Evolutionary conservation across 352 stramenopile species (phyloP).

Genomic region (Phytophthora pistaciae): DNA sequence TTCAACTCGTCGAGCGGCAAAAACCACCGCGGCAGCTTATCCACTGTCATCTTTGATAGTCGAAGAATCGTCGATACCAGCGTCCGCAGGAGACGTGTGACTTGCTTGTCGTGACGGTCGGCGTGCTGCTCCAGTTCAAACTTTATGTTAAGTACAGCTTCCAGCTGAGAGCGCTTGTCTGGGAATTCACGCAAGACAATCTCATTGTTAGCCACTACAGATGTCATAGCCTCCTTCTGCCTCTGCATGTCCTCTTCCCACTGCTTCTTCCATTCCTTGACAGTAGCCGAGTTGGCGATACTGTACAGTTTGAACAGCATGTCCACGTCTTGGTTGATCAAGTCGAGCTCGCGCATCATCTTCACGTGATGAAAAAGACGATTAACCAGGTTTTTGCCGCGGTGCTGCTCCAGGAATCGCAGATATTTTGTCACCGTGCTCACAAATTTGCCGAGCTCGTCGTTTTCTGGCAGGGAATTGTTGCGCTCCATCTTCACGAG

Average conservation of each 20-base stretch:
- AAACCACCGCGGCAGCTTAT: constrained; percentile 11
- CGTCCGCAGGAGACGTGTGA: background rate
- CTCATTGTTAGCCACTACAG: background rate
- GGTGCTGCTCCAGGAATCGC: constrained; percentile 5
- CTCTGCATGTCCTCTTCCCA: background rate
- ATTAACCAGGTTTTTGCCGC: background rate
- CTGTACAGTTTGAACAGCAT: constrained; percentile 19
- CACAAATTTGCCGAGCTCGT: constrained; percentile 12
- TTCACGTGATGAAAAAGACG: constrained; percentile 2
- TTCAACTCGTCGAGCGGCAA: constrained; percentile 16
- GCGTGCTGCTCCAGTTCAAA: constrained; percentile 7
- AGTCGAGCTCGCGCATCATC: constrained; percentile 16
- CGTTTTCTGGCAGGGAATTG: constrained; percentile 1
- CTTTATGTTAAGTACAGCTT: constrained; percentile 6
- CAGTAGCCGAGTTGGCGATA: background rate
- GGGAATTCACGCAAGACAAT: background rate
- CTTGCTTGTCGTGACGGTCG: background rate
- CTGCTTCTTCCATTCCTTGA: constrained; percentile 22
- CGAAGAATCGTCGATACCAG: background rate
- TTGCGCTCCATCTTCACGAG: constrained; percentile 17
- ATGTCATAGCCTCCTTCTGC: background rate
- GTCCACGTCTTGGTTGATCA: constrained; percentile 33
- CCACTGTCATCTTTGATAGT: background rate
- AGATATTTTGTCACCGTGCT: constrained; percentile 2
- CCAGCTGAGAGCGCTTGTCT: background rate